Conservation (phyloP, 495 filamentous ascomycete species). For the Lasiosphaeria ovina region DNA sequence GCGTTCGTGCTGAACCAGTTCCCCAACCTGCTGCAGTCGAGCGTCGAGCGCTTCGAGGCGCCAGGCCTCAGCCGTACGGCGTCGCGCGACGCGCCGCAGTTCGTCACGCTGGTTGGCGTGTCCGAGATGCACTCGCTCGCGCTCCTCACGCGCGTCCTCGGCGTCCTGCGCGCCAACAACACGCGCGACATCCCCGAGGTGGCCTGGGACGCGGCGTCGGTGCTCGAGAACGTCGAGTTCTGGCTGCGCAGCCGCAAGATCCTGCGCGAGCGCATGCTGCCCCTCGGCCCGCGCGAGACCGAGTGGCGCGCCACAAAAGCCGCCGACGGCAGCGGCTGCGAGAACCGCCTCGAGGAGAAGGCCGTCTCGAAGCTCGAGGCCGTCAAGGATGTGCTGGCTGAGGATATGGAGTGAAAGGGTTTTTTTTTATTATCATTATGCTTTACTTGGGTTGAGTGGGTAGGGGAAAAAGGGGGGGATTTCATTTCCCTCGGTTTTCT, state of each 20-base stretch:
- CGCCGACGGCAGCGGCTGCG: conserved; percentile 32
- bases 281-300: conserved; percentile 69
- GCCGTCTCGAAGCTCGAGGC: conserved; percentile 61
- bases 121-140: conserved; percentile 76
- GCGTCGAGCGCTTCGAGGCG: conserved; percentile 58
- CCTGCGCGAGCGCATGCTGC: conserved; percentile 66
- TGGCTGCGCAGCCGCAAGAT: conserved; percentile 61
- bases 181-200: conserved; percentile 63
- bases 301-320: conserved; percentile 53
- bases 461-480: no score
- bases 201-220: conserved; percentile 63
- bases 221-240: conserved; percentile 77
- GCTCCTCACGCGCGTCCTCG: conserved; percentile 66
- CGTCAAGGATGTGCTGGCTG: conserved; percentile 48
- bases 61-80: conserved; percentile 48
- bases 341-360: conserved; percentile 71
- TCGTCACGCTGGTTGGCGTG: conserved; percentile 66
- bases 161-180: conserved; percentile 58
- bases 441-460: no score
- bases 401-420: conserved; percentile 33
- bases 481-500: no score
- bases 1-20: conserved; percentile 84
- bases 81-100: conserved; percentile 37
- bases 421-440: no score
- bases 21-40: conserved; percentile 64